phyloP scores from a whole-genome alignment of 805 yeast genomes.

The Ogataea neopini region DNA sequence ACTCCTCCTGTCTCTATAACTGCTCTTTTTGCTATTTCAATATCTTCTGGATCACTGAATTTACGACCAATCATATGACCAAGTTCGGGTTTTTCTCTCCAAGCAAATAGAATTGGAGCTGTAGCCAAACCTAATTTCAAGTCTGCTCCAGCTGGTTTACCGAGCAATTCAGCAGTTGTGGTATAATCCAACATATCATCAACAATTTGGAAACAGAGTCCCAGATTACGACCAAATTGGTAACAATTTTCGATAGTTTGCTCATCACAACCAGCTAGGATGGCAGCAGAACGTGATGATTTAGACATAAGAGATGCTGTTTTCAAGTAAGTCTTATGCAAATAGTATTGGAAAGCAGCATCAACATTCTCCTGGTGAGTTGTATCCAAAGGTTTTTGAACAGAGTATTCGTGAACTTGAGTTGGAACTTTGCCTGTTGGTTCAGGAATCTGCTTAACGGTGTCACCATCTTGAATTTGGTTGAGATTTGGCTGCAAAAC shows the following conservation, averaged over 20 bases:
- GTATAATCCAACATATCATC: constrained; percentile 97
- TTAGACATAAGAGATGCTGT: constrained; percentile 95
- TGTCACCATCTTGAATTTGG: constrained; percentile 47
- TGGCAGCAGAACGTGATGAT: constrained; percentile 90
- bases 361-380: constrained; percentile 66
- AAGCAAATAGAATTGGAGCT: constrained; percentile 93
- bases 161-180: constrained; percentile 77
- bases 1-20: constrained; percentile 76
- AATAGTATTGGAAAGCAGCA: constrained; percentile 92
- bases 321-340: constrained; percentile 92
- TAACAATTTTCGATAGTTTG: constrained; percentile 81
- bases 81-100: constrained; percentile 83
- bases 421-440: constrained; percentile 68
- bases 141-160: constrained; percentile 97
- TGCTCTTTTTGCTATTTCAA: constrained; percentile 73
- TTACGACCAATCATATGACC: constrained; percentile 85
- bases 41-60: constrained; percentile 79
- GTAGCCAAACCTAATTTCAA: constrained; percentile 92
- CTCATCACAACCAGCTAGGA: constrained; percentile 80
- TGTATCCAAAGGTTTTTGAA: constrained; percentile 31
- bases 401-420: constrained; percentile 57
- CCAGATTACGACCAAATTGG: constrained; percentile 89
- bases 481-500: constrained; percentile 56
- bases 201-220: constrained; percentile 92
- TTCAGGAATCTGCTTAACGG: constrained; percentile 46